phyloP scores from a whole-genome alignment of 2,329 filamentous ascomycete species.

The Neofusicoccum laricinum region DNA sequence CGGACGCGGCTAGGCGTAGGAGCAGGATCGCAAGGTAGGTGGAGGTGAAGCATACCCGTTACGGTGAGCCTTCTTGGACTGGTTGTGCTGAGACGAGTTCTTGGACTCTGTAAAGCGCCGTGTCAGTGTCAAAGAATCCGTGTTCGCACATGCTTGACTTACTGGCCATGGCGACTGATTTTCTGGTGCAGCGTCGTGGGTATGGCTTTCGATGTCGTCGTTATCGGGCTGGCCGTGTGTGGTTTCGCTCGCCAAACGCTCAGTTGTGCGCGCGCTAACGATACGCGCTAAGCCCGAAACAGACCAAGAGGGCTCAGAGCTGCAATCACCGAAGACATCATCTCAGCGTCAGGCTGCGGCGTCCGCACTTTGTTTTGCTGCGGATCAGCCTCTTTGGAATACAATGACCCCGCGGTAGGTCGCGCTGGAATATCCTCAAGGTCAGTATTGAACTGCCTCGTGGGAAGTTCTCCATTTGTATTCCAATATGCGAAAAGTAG shows the following conservation, averaged over 20 bases:
- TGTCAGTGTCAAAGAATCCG: neutral
- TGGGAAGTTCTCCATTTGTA: too few relatives aligned
- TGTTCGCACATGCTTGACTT: constrained; percentile 38
- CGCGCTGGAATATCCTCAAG: too few relatives aligned
- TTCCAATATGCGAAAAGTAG: too few relatives aligned
- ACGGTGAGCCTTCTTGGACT: constrained; percentile 96
- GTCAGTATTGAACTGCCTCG: too few relatives aligned
- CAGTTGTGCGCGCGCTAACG: constrained; percentile 11
- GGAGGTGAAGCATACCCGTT: constrained; percentile 74
- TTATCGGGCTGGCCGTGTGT: constrained; percentile 7
- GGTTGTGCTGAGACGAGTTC: constrained; percentile 99
- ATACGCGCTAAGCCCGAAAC: neutral
- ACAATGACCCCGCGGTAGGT: too few relatives aligned
- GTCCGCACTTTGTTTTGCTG: too few relatives aligned
- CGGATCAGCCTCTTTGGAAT: neutral
- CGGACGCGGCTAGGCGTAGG: neutral
- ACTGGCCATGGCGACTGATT: constrained; percentile 66
- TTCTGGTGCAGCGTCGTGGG: constrained; percentile 19
- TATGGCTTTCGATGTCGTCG: constrained; percentile 18
- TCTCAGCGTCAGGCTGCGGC: neutral
- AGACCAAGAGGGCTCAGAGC: neutral
- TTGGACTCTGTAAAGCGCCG: constrained; percentile 73
- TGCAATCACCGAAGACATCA: neutral
- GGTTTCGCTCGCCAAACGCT: constrained; percentile 12
- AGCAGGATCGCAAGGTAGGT: neutral